phyloP scores from a whole-genome alignment of 495 filamentous ascomycete genomes.

The Podospora bellae-mahoneyi region DNA sequence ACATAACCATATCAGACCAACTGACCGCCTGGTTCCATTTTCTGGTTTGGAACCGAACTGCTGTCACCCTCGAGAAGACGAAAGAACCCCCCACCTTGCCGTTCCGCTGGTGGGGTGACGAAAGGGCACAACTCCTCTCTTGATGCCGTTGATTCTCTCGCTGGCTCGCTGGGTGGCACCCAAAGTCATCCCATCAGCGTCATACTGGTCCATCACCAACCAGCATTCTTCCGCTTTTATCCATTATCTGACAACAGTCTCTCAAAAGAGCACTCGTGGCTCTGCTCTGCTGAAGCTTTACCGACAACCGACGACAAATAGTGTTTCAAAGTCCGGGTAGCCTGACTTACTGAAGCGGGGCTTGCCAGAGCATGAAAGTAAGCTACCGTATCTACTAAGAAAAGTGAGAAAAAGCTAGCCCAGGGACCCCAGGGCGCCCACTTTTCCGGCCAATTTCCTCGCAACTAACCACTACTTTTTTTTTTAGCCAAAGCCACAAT shows the following conservation, averaged over 20 bases:
- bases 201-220: constrained; percentile 7
- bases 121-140: constrained; percentile 14
- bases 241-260: not conserved
- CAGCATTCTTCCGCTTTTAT: constrained; percentile 13
- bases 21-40: constrained; percentile 2
- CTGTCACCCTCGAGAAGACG: constrained; percentile 2
- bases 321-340: not conserved
- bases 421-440: no score
- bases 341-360: constrained; percentile 23
- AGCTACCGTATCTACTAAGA: not conserved
- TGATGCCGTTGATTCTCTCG: not conserved
- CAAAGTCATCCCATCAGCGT: constrained; percentile 3
- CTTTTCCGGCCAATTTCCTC: no score
- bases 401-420: no score
- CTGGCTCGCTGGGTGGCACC: not conserved
- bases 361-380: constrained; percentile 2
- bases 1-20: constrained; percentile 14
- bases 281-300: no score
- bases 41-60: constrained; percentile 4
- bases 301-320: constrained; percentile 1
- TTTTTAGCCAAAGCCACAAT: no score
- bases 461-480: no score
- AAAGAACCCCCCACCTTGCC: constrained; percentile 18
- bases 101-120: constrained; percentile 23
- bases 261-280: not conserved